phyloP scores from a whole-genome alignment of 352 stramenopile species.

The Phytophthora quininea region DNA sequence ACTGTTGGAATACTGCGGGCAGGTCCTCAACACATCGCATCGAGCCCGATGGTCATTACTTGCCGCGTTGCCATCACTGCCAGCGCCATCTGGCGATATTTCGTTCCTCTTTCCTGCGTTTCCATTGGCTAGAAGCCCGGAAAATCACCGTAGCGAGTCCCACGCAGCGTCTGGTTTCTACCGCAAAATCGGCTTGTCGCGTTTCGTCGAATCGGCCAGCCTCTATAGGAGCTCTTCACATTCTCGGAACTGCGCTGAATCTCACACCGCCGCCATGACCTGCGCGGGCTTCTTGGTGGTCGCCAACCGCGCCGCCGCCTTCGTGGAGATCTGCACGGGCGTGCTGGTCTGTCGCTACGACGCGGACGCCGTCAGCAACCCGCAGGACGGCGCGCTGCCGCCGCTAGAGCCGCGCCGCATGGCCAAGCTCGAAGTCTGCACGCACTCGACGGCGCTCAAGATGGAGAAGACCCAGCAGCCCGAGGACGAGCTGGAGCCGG shows the following conservation, averaged over 20 bases:
- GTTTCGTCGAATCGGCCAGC: constrained; percentile 3
- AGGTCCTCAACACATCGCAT: no score
- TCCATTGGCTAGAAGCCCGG: background rate
- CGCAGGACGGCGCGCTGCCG: constrained; percentile 30
- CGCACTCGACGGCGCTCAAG: constrained; percentile 24
- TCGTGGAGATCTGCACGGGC: constrained; percentile 66
- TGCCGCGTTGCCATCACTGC: no score
- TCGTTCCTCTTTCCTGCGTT: no score
- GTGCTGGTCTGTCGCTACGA: constrained; percentile 51
- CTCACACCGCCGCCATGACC: constrained; percentile 44
- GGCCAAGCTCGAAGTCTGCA: constrained; percentile 32
- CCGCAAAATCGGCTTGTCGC: background rate
- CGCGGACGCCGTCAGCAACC: background rate
- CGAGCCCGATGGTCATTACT: no score
- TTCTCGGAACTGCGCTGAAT: constrained; percentile 1
- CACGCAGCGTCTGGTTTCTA: background rate
- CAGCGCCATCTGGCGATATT: no score
- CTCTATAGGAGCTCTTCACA: background rate
- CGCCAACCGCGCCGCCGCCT: constrained; percentile 56
- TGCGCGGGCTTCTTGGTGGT: constrained; percentile 73
- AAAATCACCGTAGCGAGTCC: background rate
- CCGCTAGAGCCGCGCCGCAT: constrained; percentile 55
- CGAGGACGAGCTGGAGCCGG: constrained; percentile 27
- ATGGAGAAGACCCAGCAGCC: constrained; percentile 32
- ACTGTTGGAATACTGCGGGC: no score